Evolutionary conservation across 1,284 basidiomycete genomes (phyloP), one percentile per base, ranked within the genome.

Genomic region (Violaceomyces palustris): DNA sequence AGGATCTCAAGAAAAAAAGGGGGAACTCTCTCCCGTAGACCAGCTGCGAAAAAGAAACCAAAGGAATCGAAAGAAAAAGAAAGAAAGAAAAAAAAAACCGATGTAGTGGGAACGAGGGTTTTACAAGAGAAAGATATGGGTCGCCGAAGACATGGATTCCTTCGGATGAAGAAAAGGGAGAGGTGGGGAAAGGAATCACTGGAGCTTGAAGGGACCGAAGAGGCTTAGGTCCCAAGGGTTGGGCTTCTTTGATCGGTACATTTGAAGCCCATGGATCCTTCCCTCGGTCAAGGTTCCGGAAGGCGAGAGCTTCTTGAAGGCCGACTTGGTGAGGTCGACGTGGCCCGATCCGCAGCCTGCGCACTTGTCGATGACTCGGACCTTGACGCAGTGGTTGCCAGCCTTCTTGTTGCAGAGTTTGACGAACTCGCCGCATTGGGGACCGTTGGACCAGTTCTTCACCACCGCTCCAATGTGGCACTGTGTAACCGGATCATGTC

Each of bases 341-440:
- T 63, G 57, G 45, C 56, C 38, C n/a, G 46, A 10, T 1, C 41
- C 49, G 44, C 69, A 72, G 14, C 63, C 69, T 2, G 57, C 65
- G 50, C 69, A 72, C 45, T 66, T 45, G 48, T 72, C 67, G n/a
- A 72, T 57, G 18, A 69, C 53, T 29, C 69, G 60, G 2, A 72
- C 67, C 25, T 34, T 17, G 7, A 61, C 46, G 38, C 61, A 66
- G 26, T 48, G 44, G 32, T 58, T 46, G 29, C 53, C n/a, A 7
- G 42, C 39, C 26, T 62, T 38, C 32, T 43, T 37, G 50, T 69
- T 67, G 60, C 68, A 67, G 17, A 66, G 55, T 42, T 69, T 58
- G 27, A 72, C 53, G 33, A 72, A 72, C 35, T 72, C 58, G 19
- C 69, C 69, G 33, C 69, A 72, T 42, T 59, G 39, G 3, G 65